Evolutionary conservation across 305 asterid species (phyloP), one percentile per base, ranked within the genome.

Genomic region (Solanum hybrid): DNA sequence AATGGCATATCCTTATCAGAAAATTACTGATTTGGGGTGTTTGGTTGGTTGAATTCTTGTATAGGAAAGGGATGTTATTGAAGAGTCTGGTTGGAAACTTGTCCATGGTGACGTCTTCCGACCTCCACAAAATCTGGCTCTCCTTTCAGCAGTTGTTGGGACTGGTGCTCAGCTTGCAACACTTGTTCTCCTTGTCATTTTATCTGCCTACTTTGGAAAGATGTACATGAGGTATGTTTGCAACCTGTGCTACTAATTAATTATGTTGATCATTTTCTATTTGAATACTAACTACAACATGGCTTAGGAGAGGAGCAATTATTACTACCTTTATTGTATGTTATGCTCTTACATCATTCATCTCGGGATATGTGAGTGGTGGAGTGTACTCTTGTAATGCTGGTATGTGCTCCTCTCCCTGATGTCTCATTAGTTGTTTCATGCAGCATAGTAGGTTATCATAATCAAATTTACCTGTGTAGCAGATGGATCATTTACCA

Each of bases 141-240:
- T 94, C 72, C 92, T 95, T 38, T 92, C 97, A 86, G 97, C 98
- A 66, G 93, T 95, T 89, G 97, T 95, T 71, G 98, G 98, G 85
- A 95, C 97, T 79, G 98, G 98, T 40, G 94, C 97, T 88, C 98
- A 95, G 90, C 93, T 95, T 75, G 91, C 98, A 75, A 90, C 94
- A 27, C 97, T 95, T 89, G 95, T 94, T 93, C 94, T 94, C 88
- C 95, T 94, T 12, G 97, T 95, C 93, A 95, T 95, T 93, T 89
- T 94, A 87, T 88, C 92, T 69, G 96, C 96, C 86, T 94, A 94
- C 89, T 90, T 93, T 88, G 96, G 95, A 89, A 95, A 90, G 95
- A 90, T 95, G 88, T 95, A 95, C 92, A 91, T 93, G 76, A 95
- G 95, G 98, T 95, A 94, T 91, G 94, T 78, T 79, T 71, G 27